Percentiles rank a stretch among this genome's conserved stretches.
Conservation (phyloP, 2,329 filamentous ascomycete genomes). For the Penicillium nordicum region DNA sequence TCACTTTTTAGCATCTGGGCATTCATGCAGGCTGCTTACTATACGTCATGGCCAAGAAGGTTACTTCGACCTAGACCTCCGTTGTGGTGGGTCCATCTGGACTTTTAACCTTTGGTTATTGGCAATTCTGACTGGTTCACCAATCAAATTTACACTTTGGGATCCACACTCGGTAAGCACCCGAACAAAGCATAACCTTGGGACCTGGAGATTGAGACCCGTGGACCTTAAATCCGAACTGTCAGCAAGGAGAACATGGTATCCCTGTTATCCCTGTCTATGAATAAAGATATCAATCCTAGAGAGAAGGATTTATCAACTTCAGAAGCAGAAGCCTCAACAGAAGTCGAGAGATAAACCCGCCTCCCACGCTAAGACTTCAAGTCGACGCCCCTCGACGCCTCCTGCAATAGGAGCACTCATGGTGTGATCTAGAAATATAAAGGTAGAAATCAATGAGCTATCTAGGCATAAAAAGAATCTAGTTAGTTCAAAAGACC, state of each 20-base stretch:
- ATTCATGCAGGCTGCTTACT: background rate
- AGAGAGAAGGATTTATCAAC: background rate
- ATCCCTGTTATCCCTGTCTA: no score
- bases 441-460: background rate
- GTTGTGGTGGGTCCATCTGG: background rate
- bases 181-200: background rate
- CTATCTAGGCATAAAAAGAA: background rate
- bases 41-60: conserved; percentile 3
- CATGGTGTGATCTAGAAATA: background rate
- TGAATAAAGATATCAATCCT: background rate
- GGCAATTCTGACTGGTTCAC: background rate
- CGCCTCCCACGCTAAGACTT: background rate
- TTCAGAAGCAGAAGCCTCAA: background rate
- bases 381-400: background rate
- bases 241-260: background rate
- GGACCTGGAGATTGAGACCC: background rate
- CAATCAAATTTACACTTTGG: background rate
- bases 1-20: background rate
- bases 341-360: background rate
- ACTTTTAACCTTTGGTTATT: background rate
- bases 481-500: background rate
- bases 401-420: background rate
- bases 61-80: background rate
- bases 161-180: background rate
- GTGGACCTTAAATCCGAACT: background rate